Conservation (phyloP, 768 basidiomycete genomes). For the Rhodosporidiobolus sp. region DNA sequence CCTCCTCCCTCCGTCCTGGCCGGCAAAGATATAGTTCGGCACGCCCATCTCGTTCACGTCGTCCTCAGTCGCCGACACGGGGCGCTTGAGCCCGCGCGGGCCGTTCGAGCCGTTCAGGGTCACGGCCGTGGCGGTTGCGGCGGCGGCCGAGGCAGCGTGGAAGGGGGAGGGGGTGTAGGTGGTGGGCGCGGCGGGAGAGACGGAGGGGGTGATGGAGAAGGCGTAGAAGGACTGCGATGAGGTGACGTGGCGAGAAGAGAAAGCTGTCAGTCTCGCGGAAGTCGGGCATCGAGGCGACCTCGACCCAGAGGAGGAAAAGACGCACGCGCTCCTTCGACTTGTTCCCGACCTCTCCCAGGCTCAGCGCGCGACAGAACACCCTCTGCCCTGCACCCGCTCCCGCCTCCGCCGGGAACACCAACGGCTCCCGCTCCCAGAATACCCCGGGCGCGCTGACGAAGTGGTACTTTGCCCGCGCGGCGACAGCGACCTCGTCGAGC, state of each 20-base stretch:
- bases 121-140: slow-evolving; percentile 43
- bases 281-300: no score
- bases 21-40: slow-evolving; percentile 46
- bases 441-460: slow-evolving; percentile 67
- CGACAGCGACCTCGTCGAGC: slow-evolving; percentile 63
- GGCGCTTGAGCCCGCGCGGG: slow-evolving; percentile 48
- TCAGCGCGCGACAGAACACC: slow-evolving; percentile 65
- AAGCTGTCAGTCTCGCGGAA: not conserved
- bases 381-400: slow-evolving; percentile 52
- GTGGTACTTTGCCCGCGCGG: slow-evolving; percentile 70
- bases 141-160: slow-evolving; percentile 37
- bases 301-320: slow-evolving; percentile 19
- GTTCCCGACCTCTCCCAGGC: slow-evolving; percentile 78
- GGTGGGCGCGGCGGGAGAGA: slow-evolving; percentile 53
- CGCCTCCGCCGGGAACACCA: slow-evolving; percentile 64
- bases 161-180: slow-evolving; percentile 58
- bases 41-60: slow-evolving; percentile 42
- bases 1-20: slow-evolving; percentile 9
- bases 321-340: slow-evolving; percentile 75
- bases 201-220: slow-evolving; percentile 68
- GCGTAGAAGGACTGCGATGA: slow-evolving; percentile 88
- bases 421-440: slow-evolving; percentile 97
- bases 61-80: slow-evolving; percentile 39
- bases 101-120: slow-evolving; percentile 45
- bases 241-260: not conserved